Evolutionary conservation across 140 eudicot genomes (phyloP).

Genomic region (Senecio squalidus): DNA sequence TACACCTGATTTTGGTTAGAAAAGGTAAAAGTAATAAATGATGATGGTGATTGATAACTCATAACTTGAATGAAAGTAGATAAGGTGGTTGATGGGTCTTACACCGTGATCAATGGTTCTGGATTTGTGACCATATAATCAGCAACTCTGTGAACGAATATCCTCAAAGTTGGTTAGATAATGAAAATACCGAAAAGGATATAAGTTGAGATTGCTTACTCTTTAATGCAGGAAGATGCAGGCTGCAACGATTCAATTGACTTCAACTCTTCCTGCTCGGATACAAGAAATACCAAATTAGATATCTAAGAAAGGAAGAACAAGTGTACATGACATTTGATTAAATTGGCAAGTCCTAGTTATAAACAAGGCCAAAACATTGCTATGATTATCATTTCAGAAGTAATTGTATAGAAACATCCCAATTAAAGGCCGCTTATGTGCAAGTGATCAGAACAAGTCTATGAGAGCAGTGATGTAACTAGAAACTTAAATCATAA

Average conservation of each 20-base stretch:
- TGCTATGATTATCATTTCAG: too few relatives aligned
- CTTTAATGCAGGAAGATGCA: conserved; percentile 79
- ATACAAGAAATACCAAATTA: not conserved
- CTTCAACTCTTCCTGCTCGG: conserved; percentile 85
- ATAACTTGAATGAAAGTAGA: not conserved
- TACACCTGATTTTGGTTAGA: conserved; percentile 32
- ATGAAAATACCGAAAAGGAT: not conserved
- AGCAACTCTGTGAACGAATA: conserved; percentile 50
- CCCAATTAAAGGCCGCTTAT: too few relatives aligned
- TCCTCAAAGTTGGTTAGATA: conserved; percentile 2
- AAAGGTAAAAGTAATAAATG: not conserved
- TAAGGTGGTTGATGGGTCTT: conserved; percentile 18
- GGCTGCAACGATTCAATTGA: conserved; percentile 57
- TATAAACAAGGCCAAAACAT: too few relatives aligned
- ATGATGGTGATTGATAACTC: not conserved
- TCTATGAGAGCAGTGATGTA: too few relatives aligned
- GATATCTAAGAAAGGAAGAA: not conserved
- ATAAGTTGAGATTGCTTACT: conserved; percentile 40
- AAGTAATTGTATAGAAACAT: too few relatives aligned
- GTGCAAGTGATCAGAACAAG: too few relatives aligned
- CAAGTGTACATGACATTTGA: not conserved
- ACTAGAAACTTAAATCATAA: too few relatives aligned
- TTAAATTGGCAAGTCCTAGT: too few relatives aligned
- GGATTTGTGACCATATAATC: conserved; percentile 61
- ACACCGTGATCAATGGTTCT: conserved; percentile 81